phyloP scores from a whole-genome alignment of 2,329 filamentous ascomycete species.

The Hymenoscyphus fructigenus region DNA sequence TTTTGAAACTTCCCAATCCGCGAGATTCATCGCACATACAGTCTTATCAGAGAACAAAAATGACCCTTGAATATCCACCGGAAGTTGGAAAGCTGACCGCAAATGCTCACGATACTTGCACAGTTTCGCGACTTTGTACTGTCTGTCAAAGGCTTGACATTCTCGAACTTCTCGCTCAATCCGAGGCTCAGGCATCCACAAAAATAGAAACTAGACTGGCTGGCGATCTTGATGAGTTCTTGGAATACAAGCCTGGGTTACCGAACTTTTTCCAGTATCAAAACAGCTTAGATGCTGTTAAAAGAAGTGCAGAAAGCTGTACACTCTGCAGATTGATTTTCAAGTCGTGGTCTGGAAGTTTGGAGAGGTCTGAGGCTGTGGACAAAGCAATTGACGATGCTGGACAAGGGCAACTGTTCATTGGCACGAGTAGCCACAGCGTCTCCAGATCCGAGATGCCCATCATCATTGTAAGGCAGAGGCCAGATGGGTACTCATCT shows the following conservation, averaged over 20 bases:
- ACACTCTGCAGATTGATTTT: not conserved
- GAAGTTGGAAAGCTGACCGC: too few relatives aligned
- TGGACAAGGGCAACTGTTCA: slow-evolving; percentile 2
- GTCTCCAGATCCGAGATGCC: not conserved
- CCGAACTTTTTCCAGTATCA: not conserved
- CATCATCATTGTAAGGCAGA: not conserved
- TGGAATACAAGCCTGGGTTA: not conserved
- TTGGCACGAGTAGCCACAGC: not conserved
- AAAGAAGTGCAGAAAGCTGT: not conserved
- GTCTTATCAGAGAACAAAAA: too few relatives aligned
- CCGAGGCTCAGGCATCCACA: not conserved
- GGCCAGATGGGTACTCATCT: not conserved
- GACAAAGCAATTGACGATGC: not conserved
- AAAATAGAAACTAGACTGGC: not conserved
- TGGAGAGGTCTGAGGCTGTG: not conserved
- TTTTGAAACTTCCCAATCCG: too few relatives aligned
- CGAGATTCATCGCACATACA: too few relatives aligned
- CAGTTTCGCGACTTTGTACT: not conserved
- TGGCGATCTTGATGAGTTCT: not conserved
- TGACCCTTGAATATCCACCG: too few relatives aligned
- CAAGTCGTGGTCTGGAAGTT: not conserved
- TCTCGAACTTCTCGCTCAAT: not conserved
- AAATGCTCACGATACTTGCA: too few relatives aligned
- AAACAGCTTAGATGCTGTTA: not conserved
- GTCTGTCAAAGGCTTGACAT: not conserved